Evolutionary conservation across 495 filamentous ascomycete genomes (phyloP).

Genomic region (Podospora pseudopauciseta): DNA sequence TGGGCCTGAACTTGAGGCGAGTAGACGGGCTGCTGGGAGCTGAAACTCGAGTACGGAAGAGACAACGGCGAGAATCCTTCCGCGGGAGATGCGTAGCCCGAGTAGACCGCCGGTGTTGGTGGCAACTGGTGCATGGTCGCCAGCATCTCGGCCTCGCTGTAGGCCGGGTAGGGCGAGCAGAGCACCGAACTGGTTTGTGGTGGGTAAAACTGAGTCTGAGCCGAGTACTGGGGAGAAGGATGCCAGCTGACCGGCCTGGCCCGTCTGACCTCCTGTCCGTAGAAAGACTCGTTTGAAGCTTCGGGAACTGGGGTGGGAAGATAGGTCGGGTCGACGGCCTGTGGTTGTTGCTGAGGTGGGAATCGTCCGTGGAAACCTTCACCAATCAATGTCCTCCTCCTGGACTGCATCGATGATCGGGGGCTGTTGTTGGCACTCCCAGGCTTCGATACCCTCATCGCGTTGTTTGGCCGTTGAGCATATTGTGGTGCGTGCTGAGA

Average conservation of each 20-base stretch:
- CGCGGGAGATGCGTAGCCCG: slow-evolving; percentile 46
- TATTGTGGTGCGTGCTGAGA: slow-evolving; percentile 42
- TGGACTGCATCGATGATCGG: slow-evolving; percentile 46
- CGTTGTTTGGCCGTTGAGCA: slow-evolving; percentile 28
- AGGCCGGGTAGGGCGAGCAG: slow-evolving; percentile 27
- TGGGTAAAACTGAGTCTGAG: slow-evolving; percentile 23
- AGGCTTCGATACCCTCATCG: slow-evolving; percentile 62
- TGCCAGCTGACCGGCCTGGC: slow-evolving; percentile 69
- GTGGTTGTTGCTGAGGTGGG: slow-evolving; percentile 29
- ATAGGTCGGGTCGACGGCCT: slow-evolving; percentile 32
- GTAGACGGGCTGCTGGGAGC: slow-evolving; percentile 20
- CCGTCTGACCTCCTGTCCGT: slow-evolving; percentile 33
- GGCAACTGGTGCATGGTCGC: slow-evolving; percentile 40
- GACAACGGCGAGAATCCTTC: slow-evolving; percentile 41
- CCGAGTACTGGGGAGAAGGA: slow-evolving; percentile 46
- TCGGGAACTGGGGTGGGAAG: slow-evolving; percentile 30
- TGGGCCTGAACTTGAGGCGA: slow-evolving; percentile 18
- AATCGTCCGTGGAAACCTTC: slow-evolving; percentile 41
- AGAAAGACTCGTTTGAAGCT: slow-evolving; percentile 29
- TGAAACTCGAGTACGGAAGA: slow-evolving; percentile 31
- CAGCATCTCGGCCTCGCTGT: slow-evolving; percentile 37
- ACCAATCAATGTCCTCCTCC: slow-evolving; percentile 54
- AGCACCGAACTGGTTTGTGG: slow-evolving; percentile 24
- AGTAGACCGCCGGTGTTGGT: slow-evolving; percentile 41
- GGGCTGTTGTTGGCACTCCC: slow-evolving; percentile 70